phyloP scores from a whole-genome alignment of 1,284 basidiomycete species.

The Tetrapyrgos nigripes region DNA sequence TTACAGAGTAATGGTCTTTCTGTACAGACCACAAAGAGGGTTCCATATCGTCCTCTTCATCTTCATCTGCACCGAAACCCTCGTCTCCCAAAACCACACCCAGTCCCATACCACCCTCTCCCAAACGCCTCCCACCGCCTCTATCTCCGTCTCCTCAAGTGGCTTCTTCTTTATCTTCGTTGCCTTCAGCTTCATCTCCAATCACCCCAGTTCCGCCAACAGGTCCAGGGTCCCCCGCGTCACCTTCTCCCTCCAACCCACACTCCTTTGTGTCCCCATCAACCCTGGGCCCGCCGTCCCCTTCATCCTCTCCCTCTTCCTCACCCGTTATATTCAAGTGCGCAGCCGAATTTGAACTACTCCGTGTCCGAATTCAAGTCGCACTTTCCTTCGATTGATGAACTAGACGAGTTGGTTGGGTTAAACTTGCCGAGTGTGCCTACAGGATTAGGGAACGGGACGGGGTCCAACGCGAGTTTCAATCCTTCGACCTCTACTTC shows the following conservation, averaged over 20 bases:
- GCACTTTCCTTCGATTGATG: slow-evolving; percentile 76
- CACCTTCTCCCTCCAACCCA: slow-evolving; percentile 47
- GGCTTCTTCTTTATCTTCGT: slow-evolving; percentile 32
- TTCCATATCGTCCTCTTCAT: too few species aligned
- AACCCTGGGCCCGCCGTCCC: slow-evolving; percentile 75
- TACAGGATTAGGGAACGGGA: slow-evolving; percentile 52
- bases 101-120: too few species aligned
- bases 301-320: slow-evolving; percentile 62
- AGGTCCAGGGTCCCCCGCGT: slow-evolving; percentile 41
- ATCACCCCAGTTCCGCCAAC: slow-evolving; percentile 11
- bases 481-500: slow-evolving; percentile 32
- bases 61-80: neutral
- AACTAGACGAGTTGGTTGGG: slow-evolving; percentile 57
- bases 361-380: slow-evolving; percentile 61
- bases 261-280: slow-evolving; percentile 72
- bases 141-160: too few species aligned
- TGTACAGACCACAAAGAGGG: slow-evolving; percentile 53
- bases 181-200: slow-evolving; percentile 36
- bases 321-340: slow-evolving; percentile 53
- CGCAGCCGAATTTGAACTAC: slow-evolving; percentile 39
- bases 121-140: slow-evolving; percentile 31
- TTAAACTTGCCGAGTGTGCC: slow-evolving; percentile 48
- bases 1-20: slow-evolving; percentile 70
- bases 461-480: slow-evolving; percentile 27
- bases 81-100: slow-evolving; percentile 17